phyloP scores from a whole-genome alignment of 116 monocot genomes.

The Cymodocea nodosa region DNA sequence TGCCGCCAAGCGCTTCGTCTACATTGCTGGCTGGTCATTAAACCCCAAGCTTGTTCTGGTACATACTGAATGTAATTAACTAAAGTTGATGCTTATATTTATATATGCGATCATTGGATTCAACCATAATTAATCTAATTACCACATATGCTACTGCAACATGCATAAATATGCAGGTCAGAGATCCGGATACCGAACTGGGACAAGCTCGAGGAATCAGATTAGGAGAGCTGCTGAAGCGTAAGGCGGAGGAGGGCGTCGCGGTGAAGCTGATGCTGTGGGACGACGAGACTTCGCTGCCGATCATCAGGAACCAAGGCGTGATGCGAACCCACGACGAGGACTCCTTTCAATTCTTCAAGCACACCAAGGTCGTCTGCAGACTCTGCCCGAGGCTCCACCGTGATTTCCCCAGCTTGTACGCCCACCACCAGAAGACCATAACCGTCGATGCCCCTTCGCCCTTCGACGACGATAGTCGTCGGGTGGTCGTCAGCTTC shows the following conservation, averaged over 20 bases:
- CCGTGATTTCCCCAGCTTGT: conserved; percentile 23
- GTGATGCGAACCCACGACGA: conserved; percentile 48
- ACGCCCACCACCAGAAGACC: conserved; percentile 62
- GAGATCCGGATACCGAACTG: conserved; percentile 21
- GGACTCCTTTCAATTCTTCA: conserved; percentile 32
- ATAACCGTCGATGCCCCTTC: conserved; percentile 22
- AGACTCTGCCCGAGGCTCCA: conserved; percentile 25
- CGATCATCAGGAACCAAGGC: conserved; percentile 24
- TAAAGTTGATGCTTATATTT: too few relatives aligned
- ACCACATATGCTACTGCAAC: too few relatives aligned
- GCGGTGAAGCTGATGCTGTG: conserved; percentile 39
- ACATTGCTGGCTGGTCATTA: conserved; percentile 53
- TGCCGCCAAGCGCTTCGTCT: conserved; percentile 30
- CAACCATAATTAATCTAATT: too few relatives aligned
- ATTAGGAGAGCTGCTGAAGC: conserved; percentile 30
- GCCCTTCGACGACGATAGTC: not conserved
- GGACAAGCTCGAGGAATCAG: conserved; percentile 17
- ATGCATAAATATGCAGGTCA: conserved; percentile 13
- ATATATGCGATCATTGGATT: too few relatives aligned
- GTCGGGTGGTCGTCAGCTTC: conserved; percentile 38
- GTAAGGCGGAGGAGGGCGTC: conserved; percentile 45
- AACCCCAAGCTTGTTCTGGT: conserved; percentile 43
- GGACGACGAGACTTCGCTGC: conserved; percentile 46
- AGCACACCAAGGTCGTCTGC: conserved; percentile 36
- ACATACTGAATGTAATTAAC: too few relatives aligned